Conservation (phyloP, 148 eudicot species). For the Limonium bicolor region DNA sequence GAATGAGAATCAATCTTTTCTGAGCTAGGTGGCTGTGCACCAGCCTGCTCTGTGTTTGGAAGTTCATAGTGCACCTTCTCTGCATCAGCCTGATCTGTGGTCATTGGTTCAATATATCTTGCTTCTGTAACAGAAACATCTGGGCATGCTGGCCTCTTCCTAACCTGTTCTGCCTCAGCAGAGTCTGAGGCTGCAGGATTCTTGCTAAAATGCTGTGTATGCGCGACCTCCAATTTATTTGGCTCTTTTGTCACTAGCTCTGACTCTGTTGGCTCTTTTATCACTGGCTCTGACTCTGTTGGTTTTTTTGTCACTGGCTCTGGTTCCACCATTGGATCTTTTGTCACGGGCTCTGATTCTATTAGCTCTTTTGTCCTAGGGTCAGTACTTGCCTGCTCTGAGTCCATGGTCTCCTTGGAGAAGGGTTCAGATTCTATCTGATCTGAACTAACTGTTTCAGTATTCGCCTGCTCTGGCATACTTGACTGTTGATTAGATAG, state of each 20-base stretch:
- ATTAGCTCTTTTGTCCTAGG: not conserved
- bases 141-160: not conserved
- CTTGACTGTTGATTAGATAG: slow-evolving; percentile 2
- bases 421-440: too few species aligned
- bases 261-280: not conserved
- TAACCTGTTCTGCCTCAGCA: too few species aligned
- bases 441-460: not conserved
- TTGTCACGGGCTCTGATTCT: too few species aligned
- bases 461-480: slow-evolving; percentile 4
- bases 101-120: not conserved
- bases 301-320: too few species aligned
- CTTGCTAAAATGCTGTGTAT: too few species aligned
- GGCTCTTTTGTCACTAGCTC: not conserved
- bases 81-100: not conserved
- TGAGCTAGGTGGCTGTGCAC: slow-evolving; percentile 4
- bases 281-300: not conserved
- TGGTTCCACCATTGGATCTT: too few species aligned
- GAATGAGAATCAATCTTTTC: slow-evolving; percentile 1
- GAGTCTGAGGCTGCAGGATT: too few species aligned
- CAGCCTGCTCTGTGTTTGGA: slow-evolving; percentile 5
- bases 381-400: not conserved
- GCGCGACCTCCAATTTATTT: not conserved
- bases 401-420: not conserved
- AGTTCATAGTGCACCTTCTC: not conserved
- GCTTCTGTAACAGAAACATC: not conserved